A percentile compares a stretch with the other conserved stretches of the same genome.
phyloP scores from a whole-genome alignment of 306 rosid species.

The Prunus campanulata region DNA sequence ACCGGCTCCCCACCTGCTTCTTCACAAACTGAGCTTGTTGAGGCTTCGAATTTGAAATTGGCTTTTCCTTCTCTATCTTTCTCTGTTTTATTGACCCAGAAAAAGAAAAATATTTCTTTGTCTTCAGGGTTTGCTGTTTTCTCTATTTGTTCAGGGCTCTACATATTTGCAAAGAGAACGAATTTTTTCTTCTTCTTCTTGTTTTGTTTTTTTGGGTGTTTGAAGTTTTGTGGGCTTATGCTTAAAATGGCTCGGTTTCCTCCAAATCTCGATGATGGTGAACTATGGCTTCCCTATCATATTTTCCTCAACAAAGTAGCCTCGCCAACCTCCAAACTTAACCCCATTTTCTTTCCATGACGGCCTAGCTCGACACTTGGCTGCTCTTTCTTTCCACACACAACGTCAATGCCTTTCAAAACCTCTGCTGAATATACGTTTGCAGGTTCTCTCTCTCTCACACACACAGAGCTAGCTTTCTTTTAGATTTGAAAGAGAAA shows the following conservation, averaged over 20 bases:
- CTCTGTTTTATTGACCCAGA: too few species aligned
- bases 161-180: background rate
- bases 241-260: slow-evolving; percentile 28
- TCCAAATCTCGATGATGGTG: slow-evolving; percentile 14
- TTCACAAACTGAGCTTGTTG: too few species aligned
- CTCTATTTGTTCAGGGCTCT: background rate
- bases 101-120: too few species aligned
- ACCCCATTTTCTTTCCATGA: background rate
- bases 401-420: background rate
- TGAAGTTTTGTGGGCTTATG: background rate
- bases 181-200: too few species aligned
- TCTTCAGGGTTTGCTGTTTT: too few species aligned
- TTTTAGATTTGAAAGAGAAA: too few species aligned
- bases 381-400: slow-evolving; percentile 25
- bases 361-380: slow-evolving; percentile 3
- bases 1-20: too few species aligned
- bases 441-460: background rate
- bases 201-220: background rate
- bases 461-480: too few species aligned
- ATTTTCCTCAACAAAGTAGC: slow-evolving; percentile 15
- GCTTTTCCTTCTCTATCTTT: too few species aligned
- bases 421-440: background rate
- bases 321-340: background rate
- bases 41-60: too few species aligned
- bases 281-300: slow-evolving; percentile 29